These are phyloP conservation scores for Metschnikowia noctiluminum DNA, from an alignment of 805 yeast species.

Conservation along the genomic window DNA sequence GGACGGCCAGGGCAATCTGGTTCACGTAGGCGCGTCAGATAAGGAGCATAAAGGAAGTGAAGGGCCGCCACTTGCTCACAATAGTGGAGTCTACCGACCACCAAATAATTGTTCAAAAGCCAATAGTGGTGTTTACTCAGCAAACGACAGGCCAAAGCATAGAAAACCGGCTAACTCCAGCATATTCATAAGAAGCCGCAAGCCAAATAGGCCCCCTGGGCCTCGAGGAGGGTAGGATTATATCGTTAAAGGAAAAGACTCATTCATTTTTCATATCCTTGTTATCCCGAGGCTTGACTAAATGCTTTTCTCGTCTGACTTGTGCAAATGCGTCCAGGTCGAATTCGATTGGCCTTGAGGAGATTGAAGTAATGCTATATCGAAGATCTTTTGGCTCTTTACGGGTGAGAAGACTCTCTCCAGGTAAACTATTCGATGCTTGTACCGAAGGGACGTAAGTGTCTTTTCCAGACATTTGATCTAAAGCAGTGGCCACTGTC, in stretches of 20 bases:
- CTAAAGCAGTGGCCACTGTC: slow-evolving; percentile 11
- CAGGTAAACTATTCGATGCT: neutral
- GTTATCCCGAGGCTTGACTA: too few relatives aligned
- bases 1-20: too few relatives aligned
- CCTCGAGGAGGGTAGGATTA: neutral
- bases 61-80: slow-evolving; percentile 10
- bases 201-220: slow-evolving; percentile 9
- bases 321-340: neutral
- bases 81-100: slow-evolving; percentile 12
- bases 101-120: slow-evolving; percentile 2
- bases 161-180: slow-evolving; percentile 4
- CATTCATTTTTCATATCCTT: slow-evolving; percentile 4
- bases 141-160: slow-evolving; percentile 5
- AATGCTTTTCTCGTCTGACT: neutral
- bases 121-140: slow-evolving; percentile 12
- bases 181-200: slow-evolving; percentile 12
- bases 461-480: slow-evolving; percentile 2
- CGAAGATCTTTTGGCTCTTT: slow-evolving; percentile 3
- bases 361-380: slow-evolving; percentile 6
- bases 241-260: too few relatives aligned
- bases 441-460: slow-evolving; percentile 1
- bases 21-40: neutral
- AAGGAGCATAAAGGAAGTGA: neutral
- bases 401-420: neutral
- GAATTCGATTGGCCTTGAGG: neutral